Base-by-base conservation (phyloP, 192 early-diverging fungal genomes). In the Backusella psychrophila region DNA sequence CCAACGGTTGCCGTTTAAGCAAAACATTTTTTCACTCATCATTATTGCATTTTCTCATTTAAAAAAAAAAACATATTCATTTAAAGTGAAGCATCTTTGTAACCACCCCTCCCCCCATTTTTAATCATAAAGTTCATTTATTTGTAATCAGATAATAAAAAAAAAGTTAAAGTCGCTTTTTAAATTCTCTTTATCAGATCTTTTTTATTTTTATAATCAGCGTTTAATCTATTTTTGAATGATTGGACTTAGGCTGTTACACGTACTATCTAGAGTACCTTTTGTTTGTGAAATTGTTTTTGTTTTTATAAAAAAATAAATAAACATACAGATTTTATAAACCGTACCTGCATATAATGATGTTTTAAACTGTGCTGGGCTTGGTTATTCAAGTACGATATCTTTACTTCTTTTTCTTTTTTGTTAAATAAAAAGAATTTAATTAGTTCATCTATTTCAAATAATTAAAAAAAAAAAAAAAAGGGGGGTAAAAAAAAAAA, bases 161-260 rank as follows among this genome's bases (percentile, higher is more conserved):
- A 33, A 33, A 63, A 49, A 49, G 19, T n/a, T 44, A 11, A 11
- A 63, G 56, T 63, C 56, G 56, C 8, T 29, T 29, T 63, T 63
- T 63, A 63, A 63, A 63, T 63, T 26, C 7, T 63, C 12, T 63
- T 63, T 63, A 63, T 63, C 56, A 63, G 56, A 63, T 63, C 56
- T 59, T 59, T 59, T 21, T 23, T 56, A 19, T 44, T 44, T 44
- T 49, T 21, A n/a, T 49, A 49, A 44, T 44, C 42, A 17, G 42
- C 14, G 0, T 44, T 44, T 49, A 17, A 49, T 49, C 46, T 49
- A 49, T 49, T 49, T 33, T 49, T 49, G 46, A 59, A 11, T 23
- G 53, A 59, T 59, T 59, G 23, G 46, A 59, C 9, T 9, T 0
- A 23, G 12, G n/a, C 0, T 21, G 53, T 59, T 59, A 59, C 53